phyloP scores from a whole-genome alignment of 2,329 filamentous ascomycete genomes.

The Monosporascus sp. region DNA sequence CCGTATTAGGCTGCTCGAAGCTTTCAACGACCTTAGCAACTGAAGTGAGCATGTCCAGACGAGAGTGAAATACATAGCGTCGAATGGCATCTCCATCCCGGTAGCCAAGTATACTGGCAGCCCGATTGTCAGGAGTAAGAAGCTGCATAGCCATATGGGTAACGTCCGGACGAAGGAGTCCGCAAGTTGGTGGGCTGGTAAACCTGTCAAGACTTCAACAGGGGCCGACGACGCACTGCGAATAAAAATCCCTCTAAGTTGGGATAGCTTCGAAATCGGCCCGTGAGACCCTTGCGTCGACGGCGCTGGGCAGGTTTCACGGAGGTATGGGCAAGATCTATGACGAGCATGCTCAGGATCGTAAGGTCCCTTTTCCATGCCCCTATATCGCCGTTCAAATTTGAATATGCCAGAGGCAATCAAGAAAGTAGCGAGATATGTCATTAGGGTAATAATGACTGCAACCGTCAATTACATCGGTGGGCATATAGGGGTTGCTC shows the following conservation, averaged over 20 bases:
- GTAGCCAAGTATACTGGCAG: conserved; percentile 21
- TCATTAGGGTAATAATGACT: conserved; percentile 22
- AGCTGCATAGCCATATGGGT: conserved; percentile 23
- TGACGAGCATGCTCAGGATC: conserved; percentile 19
- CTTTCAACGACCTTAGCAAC: conserved; percentile 20
- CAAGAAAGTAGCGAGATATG: conserved; percentile 19
- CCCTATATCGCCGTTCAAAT: conserved; percentile 19
- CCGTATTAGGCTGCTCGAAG: conserved; percentile 10
- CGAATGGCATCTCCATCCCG: conserved; percentile 21
- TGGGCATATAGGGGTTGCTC: not conserved
- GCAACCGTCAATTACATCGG: conserved; percentile 1
- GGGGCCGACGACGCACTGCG: conserved; percentile 12
- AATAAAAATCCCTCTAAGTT: conserved; percentile 8
- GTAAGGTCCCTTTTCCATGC: conserved; percentile 3
- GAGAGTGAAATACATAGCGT: conserved; percentile 20
- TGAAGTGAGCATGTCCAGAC: conserved; percentile 23
- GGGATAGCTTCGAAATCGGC: conserved; percentile 11
- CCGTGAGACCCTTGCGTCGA: conserved; percentile 8
- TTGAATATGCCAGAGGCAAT: conserved; percentile 16
- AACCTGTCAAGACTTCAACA: conserved; percentile 1
- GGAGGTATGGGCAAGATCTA: conserved; percentile 19
- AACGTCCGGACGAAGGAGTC: conserved; percentile 18
- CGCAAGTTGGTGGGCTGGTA: conserved; percentile 2
- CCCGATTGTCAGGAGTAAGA: conserved; percentile 19
- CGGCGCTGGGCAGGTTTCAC: conserved; percentile 18